Conservation (phyloP, 306 rosid genomes). For the Quercus berberidifolia region DNA sequence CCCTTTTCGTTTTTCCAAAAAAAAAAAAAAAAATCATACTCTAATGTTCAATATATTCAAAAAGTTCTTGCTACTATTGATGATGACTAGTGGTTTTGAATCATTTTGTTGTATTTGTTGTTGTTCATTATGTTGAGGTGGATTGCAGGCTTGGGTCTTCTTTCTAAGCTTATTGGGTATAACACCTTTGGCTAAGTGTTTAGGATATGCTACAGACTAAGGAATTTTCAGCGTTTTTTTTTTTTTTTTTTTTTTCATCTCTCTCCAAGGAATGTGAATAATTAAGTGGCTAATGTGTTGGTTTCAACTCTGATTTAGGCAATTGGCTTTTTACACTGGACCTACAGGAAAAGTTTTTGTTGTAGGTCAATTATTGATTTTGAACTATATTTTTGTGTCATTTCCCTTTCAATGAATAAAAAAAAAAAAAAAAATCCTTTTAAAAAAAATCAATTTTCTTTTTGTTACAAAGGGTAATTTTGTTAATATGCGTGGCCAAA, state of each 20-base stretch:
- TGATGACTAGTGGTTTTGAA: not conserved
- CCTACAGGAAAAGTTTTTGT: no score
- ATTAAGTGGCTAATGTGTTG: constrained; percentile 17
- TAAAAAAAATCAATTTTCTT: not conserved
- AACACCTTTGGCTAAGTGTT: constrained; percentile 71
- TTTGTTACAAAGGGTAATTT: not conserved
- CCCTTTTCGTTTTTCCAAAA: no score
- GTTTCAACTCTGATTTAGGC: not conserved
- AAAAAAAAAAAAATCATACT: no score
- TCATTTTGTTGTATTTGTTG: not conserved
- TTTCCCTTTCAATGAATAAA: constrained; percentile 27
- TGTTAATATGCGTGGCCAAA: not conserved
- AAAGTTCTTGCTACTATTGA: no score
- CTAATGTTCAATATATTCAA: no score
- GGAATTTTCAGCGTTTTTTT: not conserved
- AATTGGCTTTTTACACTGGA: no score
- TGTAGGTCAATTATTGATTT: no score
- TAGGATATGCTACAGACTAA: constrained; percentile 46
- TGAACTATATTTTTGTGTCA: not conserved
- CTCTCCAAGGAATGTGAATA: not conserved
- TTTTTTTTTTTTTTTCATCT: not conserved
- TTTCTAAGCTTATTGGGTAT: constrained; percentile 69
- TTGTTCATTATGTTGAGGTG: constrained; percentile 23
- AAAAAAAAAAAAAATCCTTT: not conserved
- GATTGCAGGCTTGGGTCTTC: constrained; percentile 55